These are phyloP conservation scores for Asterionellopsis glacialis DNA, from an alignment of 108 stramenopile species.

Conservation along the genomic window DNA sequence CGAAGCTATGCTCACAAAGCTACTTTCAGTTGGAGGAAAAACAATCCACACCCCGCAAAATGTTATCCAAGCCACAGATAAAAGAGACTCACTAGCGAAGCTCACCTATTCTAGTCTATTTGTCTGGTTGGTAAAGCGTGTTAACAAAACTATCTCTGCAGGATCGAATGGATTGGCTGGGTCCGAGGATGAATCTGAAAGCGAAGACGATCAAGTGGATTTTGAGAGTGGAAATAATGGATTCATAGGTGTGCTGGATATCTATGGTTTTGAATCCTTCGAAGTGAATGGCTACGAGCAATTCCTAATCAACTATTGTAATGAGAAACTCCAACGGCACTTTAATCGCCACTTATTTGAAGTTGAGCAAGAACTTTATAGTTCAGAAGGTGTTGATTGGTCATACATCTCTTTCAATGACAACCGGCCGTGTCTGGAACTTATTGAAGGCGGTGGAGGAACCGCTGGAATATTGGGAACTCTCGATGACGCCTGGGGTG, in stretches of 20 bases:
- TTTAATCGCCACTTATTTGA: conserved; percentile 96
- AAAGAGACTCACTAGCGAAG: conserved; percentile 93
- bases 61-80: conserved; percentile 81
- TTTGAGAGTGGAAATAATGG: conserved; percentile 13
- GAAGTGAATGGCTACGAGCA: conserved; percentile 94
- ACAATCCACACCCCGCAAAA: conserved; percentile 79
- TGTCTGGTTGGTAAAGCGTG: conserved; percentile 87
- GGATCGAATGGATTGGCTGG: not conserved
- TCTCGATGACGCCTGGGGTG: conserved; percentile 88
- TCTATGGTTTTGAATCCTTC: conserved; percentile 97
- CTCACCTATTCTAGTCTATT: conserved; percentile 87
- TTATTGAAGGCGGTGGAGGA: conserved; percentile 87
- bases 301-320: conserved; percentile 94
- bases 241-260: conserved; percentile 95
- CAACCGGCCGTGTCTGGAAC: conserved; percentile 94
- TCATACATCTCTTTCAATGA: conserved; percentile 96
- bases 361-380: conserved; percentile 90
- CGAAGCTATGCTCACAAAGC: conserved; percentile 80
- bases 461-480: conserved; percentile 71
- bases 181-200: conserved; percentile 16
- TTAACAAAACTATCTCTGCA: conserved; percentile 64
- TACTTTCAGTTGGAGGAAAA: conserved; percentile 65
- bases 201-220: too few species aligned
- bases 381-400: conserved; percentile 94
- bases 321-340: conserved; percentile 90